phyloP scores from a whole-genome alignment of 441 rosid species.

The Francoa sonchifolia region DNA sequence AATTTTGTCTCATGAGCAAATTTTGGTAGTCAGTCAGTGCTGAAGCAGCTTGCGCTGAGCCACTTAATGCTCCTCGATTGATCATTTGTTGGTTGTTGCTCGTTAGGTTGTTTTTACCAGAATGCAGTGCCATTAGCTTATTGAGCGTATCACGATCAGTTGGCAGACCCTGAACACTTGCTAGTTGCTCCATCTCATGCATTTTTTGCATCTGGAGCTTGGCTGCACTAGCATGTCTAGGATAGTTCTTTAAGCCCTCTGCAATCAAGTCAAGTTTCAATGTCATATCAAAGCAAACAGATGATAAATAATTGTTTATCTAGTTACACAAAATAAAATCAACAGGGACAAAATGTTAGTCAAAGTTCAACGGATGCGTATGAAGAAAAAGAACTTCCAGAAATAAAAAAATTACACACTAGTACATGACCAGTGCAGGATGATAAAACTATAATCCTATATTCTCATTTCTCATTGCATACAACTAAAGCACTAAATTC shows the following conservation, averaged over 20 bases:
- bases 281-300: conserved; percentile 10
- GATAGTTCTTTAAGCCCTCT: conserved; percentile 89
- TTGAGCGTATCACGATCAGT: conserved; percentile 70
- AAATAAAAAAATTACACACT: no score
- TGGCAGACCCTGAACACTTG: conserved; percentile 66
- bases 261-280: conserved; percentile 19
- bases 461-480: no score
- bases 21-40: conserved; percentile 71
- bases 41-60: conserved; percentile 71
- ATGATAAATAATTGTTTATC: background rate
- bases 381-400: no score
- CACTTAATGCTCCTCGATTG: conserved; percentile 51
- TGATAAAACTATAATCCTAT: no score
- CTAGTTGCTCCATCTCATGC: conserved; percentile 86
- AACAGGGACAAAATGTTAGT: no score
- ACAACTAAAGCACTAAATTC: no score
- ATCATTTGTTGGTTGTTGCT: conserved; percentile 39
- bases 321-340: background rate
- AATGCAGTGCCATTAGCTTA: conserved; percentile 67
- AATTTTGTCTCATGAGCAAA: conserved; percentile 69
- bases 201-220: conserved; percentile 76
- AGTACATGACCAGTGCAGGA: no score
- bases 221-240: conserved; percentile 37
- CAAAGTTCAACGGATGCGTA: no score
- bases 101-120: conserved; percentile 47